phyloP scores from a whole-genome alignment of 2,329 filamentous ascomycete species.

The Colletotrichum limetticola region DNA sequence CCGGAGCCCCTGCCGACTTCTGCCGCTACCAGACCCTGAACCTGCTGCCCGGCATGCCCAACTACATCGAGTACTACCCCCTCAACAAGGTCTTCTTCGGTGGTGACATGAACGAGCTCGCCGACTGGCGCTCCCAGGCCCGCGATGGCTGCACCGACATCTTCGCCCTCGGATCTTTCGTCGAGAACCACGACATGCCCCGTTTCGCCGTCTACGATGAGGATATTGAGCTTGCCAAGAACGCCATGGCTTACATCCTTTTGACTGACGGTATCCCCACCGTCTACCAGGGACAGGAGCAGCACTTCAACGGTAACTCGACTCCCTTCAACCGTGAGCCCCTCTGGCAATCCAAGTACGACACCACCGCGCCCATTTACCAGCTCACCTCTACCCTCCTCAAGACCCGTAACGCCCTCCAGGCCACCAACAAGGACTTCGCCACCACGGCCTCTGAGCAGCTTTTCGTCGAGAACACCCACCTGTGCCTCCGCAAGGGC shows the following conservation, averaged over 20 bases:
- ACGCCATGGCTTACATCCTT: conserved; percentile 69
- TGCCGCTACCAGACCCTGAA: conserved; percentile 66
- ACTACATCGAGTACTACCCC: conserved; percentile 64
- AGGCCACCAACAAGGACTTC: conserved; percentile 15
- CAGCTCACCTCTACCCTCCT: conserved; percentile 26
- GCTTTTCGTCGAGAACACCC: conserved; percentile 32
- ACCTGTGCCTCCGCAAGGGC: conserved; percentile 31
- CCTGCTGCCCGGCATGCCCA: conserved; percentile 67
- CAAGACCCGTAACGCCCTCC: conserved; percentile 25
- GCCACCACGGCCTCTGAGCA: conserved; percentile 28
- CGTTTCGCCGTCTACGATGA: conserved; percentile 60
- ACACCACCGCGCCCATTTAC: conserved; percentile 59
- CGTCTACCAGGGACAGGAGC: conserved; percentile 74
- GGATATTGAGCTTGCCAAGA: conserved; percentile 68
- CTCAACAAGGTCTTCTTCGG: conserved; percentile 24
- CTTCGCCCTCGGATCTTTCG: conserved; percentile 52
- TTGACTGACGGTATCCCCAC: conserved; percentile 71
- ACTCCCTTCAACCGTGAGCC: conserved; percentile 68
- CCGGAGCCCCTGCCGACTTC: conserved; percentile 62
- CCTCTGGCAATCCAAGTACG: conserved; percentile 66
- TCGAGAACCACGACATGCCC: conserved; percentile 68
- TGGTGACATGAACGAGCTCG: conserved; percentile 44
- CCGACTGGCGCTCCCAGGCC: conserved; percentile 33
- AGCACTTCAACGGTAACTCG: conserved; percentile 61
- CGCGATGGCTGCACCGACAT: conserved; percentile 39